phyloP scores from a whole-genome alignment of 1,139 yeast genomes.

The Protomyces inouyei region DNA sequence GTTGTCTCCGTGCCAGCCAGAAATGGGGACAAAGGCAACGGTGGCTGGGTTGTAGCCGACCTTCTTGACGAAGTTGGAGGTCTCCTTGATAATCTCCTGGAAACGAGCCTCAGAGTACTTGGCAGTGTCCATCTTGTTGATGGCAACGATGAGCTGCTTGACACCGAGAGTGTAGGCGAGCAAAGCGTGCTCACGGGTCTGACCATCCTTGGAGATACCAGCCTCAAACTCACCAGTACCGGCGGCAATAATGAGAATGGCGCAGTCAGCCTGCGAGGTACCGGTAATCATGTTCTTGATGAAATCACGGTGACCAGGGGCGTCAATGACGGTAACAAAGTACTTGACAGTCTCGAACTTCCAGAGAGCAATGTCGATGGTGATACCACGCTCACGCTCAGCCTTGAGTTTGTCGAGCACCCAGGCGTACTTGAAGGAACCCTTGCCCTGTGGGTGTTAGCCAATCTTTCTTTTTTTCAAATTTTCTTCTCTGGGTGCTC shows the following conservation, averaged over 20 bases:
- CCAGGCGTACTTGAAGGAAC: conserved; percentile 99
- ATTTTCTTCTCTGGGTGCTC: no score
- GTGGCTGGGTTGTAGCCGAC: conserved; percentile 90
- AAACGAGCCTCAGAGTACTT: conserved; percentile 78
- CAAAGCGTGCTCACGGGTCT: conserved; percentile 90
- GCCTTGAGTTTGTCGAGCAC: conserved; percentile 93
- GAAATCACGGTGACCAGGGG: conserved; percentile 97
- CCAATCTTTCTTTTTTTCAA: conserved; percentile 13
- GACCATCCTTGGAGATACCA: conserved; percentile 90
- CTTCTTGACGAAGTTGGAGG: conserved; percentile 84
- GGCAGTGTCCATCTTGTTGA: conserved; percentile 92
- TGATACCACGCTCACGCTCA: conserved; percentile 97
- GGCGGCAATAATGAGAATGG: conserved; percentile 83
- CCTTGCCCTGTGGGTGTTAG: conserved; percentile 56
- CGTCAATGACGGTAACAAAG: conserved; percentile 89
- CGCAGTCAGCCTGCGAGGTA: conserved; percentile 94
- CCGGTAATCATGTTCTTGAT: conserved; percentile 91
- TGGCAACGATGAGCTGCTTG: conserved; percentile 79
- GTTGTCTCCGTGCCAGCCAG: conserved; percentile 95
- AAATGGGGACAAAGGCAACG: conserved; percentile 87
- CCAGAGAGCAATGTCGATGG: conserved; percentile 91
- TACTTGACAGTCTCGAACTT: conserved; percentile 93
- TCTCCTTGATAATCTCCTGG: conserved; percentile 78
- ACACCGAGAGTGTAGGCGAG: conserved; percentile 90
- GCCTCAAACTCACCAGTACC: conserved; percentile 95